Percentiles rank a stretch among this genome's conserved stretches.
Evolutionary conservation across 768 basidiomycete genomes (phyloP).

Genomic region (Leccinum arenicola): DNA sequence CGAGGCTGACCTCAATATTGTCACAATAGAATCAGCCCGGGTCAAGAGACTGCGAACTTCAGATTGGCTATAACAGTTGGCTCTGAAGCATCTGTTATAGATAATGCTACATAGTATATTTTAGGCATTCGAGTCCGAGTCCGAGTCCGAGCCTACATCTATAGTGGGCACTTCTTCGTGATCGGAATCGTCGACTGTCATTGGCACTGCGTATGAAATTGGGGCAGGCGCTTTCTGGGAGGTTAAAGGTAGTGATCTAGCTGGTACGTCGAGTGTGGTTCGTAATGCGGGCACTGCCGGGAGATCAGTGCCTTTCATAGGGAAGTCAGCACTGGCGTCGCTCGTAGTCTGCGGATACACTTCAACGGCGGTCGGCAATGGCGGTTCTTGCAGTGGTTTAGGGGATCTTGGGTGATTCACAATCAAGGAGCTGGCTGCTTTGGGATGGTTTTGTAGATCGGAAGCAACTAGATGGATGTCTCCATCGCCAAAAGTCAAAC

Average conservation of each 20-base stretch:
- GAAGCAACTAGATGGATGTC: not conserved
- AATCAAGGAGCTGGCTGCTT: not conserved
- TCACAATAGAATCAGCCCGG: not conserved
- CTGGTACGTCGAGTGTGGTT: not conserved
- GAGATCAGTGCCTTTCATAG: not conserved
- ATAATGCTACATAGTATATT: not conserved
- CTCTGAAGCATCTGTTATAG: not conserved
- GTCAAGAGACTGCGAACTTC: conserved; percentile 18
- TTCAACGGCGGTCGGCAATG: not conserved
- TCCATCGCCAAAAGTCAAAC: conserved; percentile 28
- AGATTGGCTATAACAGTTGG: not conserved
- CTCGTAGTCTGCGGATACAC: conserved; percentile 1
- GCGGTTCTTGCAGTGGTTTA: not conserved
- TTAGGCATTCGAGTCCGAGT: conserved; percentile 68
- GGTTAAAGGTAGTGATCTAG: not conserved
- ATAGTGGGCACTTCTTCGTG: conserved; percentile 79
- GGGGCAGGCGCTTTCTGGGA: conserved; percentile 7
- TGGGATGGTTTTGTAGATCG: conserved; percentile 1
- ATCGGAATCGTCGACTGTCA: conserved; percentile 44
- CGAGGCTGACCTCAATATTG: conserved; percentile 20
- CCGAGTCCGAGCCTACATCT: conserved; percentile 78
- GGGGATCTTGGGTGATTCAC: not conserved
- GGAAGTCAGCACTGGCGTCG: not conserved
- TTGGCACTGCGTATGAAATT: conserved; percentile 2
- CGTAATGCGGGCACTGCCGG: not conserved